Evolutionary conservation across 164 flowering plant genomes (phyloP).

Genomic region (Piper betle): DNA sequence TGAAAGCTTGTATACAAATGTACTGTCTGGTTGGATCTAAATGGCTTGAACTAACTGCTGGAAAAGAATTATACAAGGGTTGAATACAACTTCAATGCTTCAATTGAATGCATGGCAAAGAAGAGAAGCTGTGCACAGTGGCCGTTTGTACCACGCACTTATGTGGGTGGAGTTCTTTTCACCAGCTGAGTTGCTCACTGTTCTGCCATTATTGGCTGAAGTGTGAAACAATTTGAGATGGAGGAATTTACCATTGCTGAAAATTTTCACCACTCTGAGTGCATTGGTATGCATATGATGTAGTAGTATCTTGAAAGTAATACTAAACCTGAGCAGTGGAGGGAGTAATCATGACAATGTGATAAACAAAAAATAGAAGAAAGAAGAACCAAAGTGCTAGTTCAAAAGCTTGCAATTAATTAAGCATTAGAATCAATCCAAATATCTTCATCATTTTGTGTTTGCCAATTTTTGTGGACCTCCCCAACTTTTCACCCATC

Average conservation of each 20-base stretch:
- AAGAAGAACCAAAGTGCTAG: too few species aligned
- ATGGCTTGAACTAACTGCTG: too few species aligned
- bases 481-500: not conserved
- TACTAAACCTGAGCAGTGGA: not conserved
- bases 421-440: too few species aligned
- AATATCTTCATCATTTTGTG: too few species aligned
- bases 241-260: not conserved
- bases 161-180: not conserved
- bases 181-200: not conserved
- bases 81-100: too few species aligned
- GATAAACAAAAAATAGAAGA: not conserved
- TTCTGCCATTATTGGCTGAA: not conserved
- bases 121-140: not conserved
- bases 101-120: not conserved
- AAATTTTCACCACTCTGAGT: too few species aligned
- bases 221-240: not conserved
- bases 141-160: not conserved
- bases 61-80: too few species aligned
- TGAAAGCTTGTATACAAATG: not conserved
- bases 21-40: too few species aligned
- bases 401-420: too few species aligned
- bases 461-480: conserved; percentile 11
- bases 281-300: too few species aligned
- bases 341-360: not conserved
- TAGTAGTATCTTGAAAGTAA: too few species aligned